Conservation (phyloP, 2,329 filamentous ascomycete species). For the Neonectria hederae region DNA sequence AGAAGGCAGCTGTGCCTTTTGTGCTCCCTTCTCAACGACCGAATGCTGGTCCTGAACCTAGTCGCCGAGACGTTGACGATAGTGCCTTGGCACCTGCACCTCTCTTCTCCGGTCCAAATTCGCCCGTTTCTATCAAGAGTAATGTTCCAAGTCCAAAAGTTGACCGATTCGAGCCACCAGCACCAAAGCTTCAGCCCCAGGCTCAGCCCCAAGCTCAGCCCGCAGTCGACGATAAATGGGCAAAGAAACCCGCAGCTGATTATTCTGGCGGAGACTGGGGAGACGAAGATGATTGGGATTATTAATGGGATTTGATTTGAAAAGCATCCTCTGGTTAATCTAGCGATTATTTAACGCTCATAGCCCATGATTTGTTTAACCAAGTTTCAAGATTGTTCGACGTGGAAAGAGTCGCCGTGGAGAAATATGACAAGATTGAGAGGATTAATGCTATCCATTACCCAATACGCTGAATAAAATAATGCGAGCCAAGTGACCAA, state of each 20-base stretch:
- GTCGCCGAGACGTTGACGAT: neutral
- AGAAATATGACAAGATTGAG: neutral
- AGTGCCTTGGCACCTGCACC: slow-evolving; percentile 10
- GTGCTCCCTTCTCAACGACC: slow-evolving; percentile 23
- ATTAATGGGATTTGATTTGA: slow-evolving; percentile 25
- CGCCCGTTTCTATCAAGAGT: slow-evolving; percentile 11
- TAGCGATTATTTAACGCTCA: slow-evolving; percentile 16
- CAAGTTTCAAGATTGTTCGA: slow-evolving; percentile 15
- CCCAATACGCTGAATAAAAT: neutral
- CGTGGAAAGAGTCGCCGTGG: neutral
- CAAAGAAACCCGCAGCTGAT: slow-evolving; percentile 37
- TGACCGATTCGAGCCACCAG: neutral
- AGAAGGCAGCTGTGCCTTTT: neutral
- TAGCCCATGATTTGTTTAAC: slow-evolving; percentile 3
- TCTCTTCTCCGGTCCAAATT: slow-evolving; percentile 10
- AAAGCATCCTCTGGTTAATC: neutral
- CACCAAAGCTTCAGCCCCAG: slow-evolving; percentile 3
- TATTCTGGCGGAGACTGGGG: slow-evolving; percentile 42
- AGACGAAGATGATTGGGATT: slow-evolving; percentile 41
- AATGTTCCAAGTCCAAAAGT: slow-evolving; percentile 13
- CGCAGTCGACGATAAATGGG: slow-evolving; percentile 35
- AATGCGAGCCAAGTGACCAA: neutral
- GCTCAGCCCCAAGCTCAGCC: no score
- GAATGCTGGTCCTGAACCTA: neutral
- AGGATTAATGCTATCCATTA: slow-evolving; percentile 6